These are phyloP conservation scores for Trametes coccinea DNA, from an alignment of 768 basidiomycete genomes.

Conservation along the genomic window DNA sequence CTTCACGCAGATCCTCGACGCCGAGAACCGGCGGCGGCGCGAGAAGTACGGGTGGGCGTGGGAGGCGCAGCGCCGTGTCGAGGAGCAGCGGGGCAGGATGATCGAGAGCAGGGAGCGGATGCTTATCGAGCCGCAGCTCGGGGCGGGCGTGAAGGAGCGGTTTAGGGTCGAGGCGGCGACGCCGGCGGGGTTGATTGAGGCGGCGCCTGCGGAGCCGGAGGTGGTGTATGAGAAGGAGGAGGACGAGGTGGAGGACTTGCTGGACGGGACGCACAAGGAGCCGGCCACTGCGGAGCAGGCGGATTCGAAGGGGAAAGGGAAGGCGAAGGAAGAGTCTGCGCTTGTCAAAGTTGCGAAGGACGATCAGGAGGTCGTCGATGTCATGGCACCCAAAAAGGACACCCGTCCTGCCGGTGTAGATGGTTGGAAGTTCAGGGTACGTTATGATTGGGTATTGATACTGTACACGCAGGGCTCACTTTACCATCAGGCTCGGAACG, in stretches of 20 bases:
- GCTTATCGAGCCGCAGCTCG: conserved; percentile 66
- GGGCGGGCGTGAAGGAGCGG: conserved; percentile 65
- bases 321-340: conserved; percentile 1
- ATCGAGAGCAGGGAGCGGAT: conserved; percentile 67
- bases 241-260: conserved; percentile 30
- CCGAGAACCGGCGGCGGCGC: conserved; percentile 81
- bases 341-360: conserved; percentile 22
- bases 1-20: conserved; percentile 88
- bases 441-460: conserved; percentile 14
- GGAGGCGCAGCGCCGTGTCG: conserved; percentile 85
- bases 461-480: conserved; percentile 8
- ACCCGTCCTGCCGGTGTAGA: conserved; percentile 71
- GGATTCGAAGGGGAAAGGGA: conserved; percentile 27
- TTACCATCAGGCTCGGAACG: conserved; percentile 75
- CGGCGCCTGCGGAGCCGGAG: conserved; percentile 33
- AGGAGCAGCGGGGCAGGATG: conserved; percentile 63
- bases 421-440: conserved; percentile 81
- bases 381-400: conserved; percentile 81
- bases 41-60: conserved; percentile 92
- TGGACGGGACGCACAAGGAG: conserved; percentile 10
- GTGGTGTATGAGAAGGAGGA: conserved; percentile 30
- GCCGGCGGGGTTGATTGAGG: conserved; percentile 54
- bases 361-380: conserved; percentile 48
- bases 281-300: conserved; percentile 7
- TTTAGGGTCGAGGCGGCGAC: conserved; percentile 62